A percentile compares a stretch with the other conserved stretches of the same genome.
These are phyloP conservation scores for Homolaphlyctis polyrhiza DNA, from an alignment of 371 early-diverging fungal species.

Conservation along the genomic window DNA sequence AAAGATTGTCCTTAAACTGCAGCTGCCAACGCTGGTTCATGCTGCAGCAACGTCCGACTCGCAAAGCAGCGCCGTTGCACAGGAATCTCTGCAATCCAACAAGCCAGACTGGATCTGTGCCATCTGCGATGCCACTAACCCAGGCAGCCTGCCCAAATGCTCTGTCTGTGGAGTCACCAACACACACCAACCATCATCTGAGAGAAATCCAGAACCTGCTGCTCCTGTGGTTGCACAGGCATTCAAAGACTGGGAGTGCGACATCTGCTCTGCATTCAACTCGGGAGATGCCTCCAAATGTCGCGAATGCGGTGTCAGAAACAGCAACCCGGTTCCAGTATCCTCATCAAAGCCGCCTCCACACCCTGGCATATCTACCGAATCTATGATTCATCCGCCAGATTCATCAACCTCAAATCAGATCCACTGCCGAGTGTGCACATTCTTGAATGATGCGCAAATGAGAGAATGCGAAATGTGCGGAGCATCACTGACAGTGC, in stretches of 20 bases:
- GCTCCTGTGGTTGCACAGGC: no score
- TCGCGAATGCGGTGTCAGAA: slow-evolving; percentile 12
- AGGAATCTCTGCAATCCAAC: no score
- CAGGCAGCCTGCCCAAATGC: slow-evolving; percentile 48
- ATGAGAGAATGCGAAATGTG: slow-evolving; percentile 65
- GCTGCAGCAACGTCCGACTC: slow-evolving; percentile 4
- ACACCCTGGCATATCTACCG: not conserved
- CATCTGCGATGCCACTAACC: slow-evolving; percentile 66
- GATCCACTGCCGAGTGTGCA: slow-evolving; percentile 41
- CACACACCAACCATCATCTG: no score
- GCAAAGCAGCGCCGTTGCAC: slow-evolving; percentile 3
- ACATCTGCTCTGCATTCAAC: slow-evolving; percentile 2
- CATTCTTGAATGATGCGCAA: slow-evolving; percentile 79
- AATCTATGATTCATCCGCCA: not conserved
- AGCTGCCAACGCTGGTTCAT: no score
- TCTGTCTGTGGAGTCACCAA: slow-evolving; percentile 64
- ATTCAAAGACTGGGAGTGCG: not conserved
- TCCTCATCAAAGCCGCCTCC: not conserved
- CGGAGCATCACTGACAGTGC: slow-evolving; percentile 14
- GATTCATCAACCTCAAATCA: not conserved
- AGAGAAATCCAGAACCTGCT: no score
- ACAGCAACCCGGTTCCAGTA: not conserved
- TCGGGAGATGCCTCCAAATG: not conserved
- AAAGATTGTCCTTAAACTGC: slow-evolving; percentile 52
- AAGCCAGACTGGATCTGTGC: slow-evolving; percentile 66